Percentiles rank a stretch among this genome's conserved stretches.
Evolutionary conservation across 1,284 basidiomycete genomes (phyloP).

Genomic region (Cryptococcus sp.): DNA sequence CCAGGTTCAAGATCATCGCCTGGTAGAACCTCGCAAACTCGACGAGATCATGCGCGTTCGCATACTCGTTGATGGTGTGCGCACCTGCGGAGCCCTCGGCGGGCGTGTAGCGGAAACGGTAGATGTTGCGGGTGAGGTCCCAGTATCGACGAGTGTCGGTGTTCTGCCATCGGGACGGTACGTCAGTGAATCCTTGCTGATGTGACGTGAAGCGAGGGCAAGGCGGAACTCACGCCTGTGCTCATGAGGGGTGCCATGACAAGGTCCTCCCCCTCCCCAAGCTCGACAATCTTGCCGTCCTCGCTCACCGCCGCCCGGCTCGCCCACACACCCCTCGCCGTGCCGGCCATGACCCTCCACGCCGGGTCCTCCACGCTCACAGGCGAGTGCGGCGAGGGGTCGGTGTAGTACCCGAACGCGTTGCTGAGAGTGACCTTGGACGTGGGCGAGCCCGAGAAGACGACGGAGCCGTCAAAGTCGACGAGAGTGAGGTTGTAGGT

Average conservation of each 20-base stretch:
- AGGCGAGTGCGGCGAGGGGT: constrained; percentile 36
- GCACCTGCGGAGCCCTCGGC: constrained; percentile 41
- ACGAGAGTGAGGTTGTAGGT: constrained; percentile 31
- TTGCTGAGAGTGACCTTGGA: constrained; percentile 12
- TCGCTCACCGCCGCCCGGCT: constrained; percentile 22
- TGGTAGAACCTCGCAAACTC: constrained; percentile 35
- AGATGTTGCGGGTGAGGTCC: constrained; percentile 52
- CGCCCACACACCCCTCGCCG: constrained; percentile 30
- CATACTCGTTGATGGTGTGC: constrained; percentile 55
- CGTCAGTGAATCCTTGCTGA: too few relatives aligned
- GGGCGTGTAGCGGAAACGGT: constrained; percentile 50
- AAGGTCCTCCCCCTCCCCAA: constrained; percentile 24
- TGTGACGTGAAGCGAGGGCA: neutral
- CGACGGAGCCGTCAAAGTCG: constrained; percentile 24
- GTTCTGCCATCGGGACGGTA: constrained; percentile 27
- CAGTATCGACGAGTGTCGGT: constrained; percentile 52
- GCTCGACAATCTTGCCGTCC: constrained; percentile 22
- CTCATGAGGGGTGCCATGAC: constrained; percentile 30
- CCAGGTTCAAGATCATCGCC: constrained; percentile 32
- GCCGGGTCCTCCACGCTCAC: constrained; percentile 21
- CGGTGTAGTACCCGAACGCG: constrained; percentile 26
- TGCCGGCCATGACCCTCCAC: constrained; percentile 31
- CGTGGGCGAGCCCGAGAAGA: constrained; percentile 14
- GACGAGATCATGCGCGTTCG: constrained; percentile 25
- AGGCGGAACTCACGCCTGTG: constrained; percentile 24